Base-by-base conservation (phyloP, 148 eudicot species). In the Silene uniflora region DNA sequence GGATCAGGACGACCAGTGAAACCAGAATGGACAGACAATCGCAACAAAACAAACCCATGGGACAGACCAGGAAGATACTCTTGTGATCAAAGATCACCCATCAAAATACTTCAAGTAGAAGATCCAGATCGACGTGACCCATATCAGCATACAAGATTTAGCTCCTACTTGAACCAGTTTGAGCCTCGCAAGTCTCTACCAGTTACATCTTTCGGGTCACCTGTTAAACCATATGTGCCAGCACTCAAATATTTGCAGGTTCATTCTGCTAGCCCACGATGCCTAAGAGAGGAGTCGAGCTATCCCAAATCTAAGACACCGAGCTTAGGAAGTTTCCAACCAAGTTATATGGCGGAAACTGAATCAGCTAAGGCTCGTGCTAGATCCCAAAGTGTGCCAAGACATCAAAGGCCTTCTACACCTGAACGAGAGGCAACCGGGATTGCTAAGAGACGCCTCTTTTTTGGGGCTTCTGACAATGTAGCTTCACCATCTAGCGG, bases 301-400 rank as follows among this genome's bases (percentile, higher is more conserved):
- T 80, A 74, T 46, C 39, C 17, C 3, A 79, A 55, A 79, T 81
- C 86, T 0, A 85, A 80, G 71, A 81, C 89, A 21, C 85, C 88
- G 16, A 81, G 68, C 74, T 25, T 80, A 19, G 61, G 83, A 14
- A 75, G 71, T 46, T 73, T 56, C 60, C 55, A 69, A 76, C 97
- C 97, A 1, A 89, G 85, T 73, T 92, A 92, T 79, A 92, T 92
- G 97, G 92, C 84, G 25, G 84, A 89, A 22, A 92, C 97, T 25
- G 91, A 74, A 60, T 89, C 97, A 5, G 85, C 97, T n/a, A 86
- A 74, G 81, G 95, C 97, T 66, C 81, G 95, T 72, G 68, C 67
- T 42, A 75, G 93, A 55, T 87, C 95, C 4, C 83, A 80, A 2
- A 90, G 94, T 73, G 82, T 83, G 21, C 97, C 94, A 7, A 86